phyloP scores from a whole-genome alignment of 495 filamentous ascomycete genomes.

The Hamigera avellanea region DNA sequence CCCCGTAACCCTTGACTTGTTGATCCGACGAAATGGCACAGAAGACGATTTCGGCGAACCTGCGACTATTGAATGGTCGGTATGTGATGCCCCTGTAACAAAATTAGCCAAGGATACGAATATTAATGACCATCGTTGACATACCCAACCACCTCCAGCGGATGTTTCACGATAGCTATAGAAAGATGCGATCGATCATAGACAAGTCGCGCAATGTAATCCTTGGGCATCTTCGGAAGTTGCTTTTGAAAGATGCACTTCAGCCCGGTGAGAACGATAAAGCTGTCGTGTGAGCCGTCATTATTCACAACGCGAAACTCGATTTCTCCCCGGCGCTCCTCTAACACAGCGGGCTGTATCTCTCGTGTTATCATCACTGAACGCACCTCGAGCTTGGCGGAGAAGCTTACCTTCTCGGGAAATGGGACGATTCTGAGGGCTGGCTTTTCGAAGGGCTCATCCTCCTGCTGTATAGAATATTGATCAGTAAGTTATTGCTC shows the following conservation, averaged over 20 bases:
- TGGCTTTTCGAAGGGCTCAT: conserved; percentile 20
- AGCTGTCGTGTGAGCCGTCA: conserved; percentile 74
- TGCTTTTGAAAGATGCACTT: conserved; percentile 99
- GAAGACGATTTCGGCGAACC: conserved; percentile 97
- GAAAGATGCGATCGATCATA: conserved; percentile 95
- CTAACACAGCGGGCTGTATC: conserved; percentile 69
- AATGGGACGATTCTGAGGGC: conserved; percentile 55
- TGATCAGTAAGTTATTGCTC: neutral
- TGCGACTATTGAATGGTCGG: conserved; percentile 82
- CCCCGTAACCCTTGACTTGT: conserved; percentile 97
- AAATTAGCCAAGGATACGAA: conserved; percentile 7
- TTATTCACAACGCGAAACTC: conserved; percentile 98
- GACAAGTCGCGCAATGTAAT: conserved; percentile 93
- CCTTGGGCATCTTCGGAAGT: conserved; percentile 97
- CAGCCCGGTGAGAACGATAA: conserved; percentile 87
- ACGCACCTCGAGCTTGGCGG: neutral
- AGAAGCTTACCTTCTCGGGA: conserved; percentile 59
- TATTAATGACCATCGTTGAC: conserved; percentile 8
- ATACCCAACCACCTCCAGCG: conserved; percentile 79
- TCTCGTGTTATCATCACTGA: conserved; percentile 1
- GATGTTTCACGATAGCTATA: conserved; percentile 95
- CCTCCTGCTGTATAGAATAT: conserved; percentile 13
- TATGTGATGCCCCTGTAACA: conserved; percentile 79
- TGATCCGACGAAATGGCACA: conserved; percentile 97
- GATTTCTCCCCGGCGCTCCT: conserved; percentile 91